Evolutionary conservation across 805 yeast species (phyloP).

Genomic region (Suhomyces prunicola): DNA sequence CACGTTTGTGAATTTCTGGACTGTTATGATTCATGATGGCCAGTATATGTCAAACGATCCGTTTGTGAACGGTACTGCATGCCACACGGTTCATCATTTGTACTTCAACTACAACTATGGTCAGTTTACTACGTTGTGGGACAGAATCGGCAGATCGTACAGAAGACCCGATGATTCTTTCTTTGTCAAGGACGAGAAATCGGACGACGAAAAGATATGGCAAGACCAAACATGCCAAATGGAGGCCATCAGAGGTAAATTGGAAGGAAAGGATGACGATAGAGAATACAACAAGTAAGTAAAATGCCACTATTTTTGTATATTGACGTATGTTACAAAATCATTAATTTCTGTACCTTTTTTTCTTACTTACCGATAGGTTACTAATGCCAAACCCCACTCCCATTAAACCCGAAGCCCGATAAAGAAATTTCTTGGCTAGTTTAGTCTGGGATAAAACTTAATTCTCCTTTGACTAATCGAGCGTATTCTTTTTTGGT

Average conservation of each 20-base stretch:
- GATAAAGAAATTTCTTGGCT: not conserved
- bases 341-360: not conserved
- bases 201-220: slow-evolving; percentile 63
- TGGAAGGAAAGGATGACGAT: slow-evolving; percentile 76
- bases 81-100: slow-evolving; percentile 95
- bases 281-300: slow-evolving; percentile 60
- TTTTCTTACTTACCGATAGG: not conserved
- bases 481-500: not conserved
- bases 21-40: slow-evolving; percentile 98
- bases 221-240: slow-evolving; percentile 64
- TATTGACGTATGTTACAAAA: not conserved
- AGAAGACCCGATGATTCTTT: slow-evolving; percentile 87
- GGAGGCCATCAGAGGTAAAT: slow-evolving; percentile 73
- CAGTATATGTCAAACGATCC: slow-evolving; percentile 93
- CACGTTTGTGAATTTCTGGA: slow-evolving; percentile 94
- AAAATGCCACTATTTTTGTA: not conserved
- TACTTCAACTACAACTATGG: slow-evolving; percentile 98
- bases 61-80: slow-evolving; percentile 94
- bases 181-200: slow-evolving; percentile 54
- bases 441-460: not conserved
- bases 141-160: slow-evolving; percentile 89
- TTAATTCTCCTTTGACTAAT: not conserved
- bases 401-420: not conserved
- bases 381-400: not conserved
- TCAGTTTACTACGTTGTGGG: slow-evolving; percentile 98